Evolutionary conservation across 1,284 basidiomycete genomes (phyloP).

Genomic region (Meripilus lineatus): DNA sequence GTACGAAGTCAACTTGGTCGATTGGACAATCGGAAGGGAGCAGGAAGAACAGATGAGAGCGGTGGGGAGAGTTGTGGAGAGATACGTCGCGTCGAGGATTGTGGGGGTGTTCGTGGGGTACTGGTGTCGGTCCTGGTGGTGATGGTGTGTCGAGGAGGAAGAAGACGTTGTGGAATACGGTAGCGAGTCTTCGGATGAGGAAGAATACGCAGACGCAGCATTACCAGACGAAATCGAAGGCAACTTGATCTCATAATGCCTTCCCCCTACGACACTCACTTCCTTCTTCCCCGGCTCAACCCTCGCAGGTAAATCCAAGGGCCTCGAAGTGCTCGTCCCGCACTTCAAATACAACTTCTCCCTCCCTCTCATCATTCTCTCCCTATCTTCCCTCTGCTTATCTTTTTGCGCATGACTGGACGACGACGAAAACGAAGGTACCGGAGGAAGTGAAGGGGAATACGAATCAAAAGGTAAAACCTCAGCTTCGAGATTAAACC

Average conservation of each 20-base stretch:
- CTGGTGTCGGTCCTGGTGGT: conserved; percentile 13
- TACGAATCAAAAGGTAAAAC: conserved; percentile 47
- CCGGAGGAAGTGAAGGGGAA: conserved; percentile 42
- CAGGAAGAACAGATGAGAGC: conserved; percentile 72
- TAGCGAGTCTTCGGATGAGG: no score
- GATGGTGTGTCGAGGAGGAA: conserved; percentile 24
- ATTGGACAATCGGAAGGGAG: conserved; percentile 65
- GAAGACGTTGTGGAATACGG: conserved; percentile 19
- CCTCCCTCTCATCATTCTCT: no score
- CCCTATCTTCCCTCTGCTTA: no score
- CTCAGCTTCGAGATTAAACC: conserved; percentile 55
- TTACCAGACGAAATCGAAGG: no score
- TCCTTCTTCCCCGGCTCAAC: conserved; percentile 57
- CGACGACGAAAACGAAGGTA: no score
- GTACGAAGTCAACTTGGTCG: conserved; percentile 47
- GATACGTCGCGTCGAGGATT: conserved; percentile 67
- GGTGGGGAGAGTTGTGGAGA: conserved; percentile 47
- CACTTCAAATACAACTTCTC: no score
- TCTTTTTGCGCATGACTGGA: no score
- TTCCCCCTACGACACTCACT: conserved; percentile 34
- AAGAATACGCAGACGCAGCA: no score
- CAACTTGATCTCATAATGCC: conserved; percentile 66
- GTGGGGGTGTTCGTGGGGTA: conserved; percentile 24
- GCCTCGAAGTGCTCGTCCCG: conserved; percentile 50
- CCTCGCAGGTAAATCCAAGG: conserved; percentile 61